Percentiles rank a stretch among this genome's conserved stretches.
phyloP scores from a whole-genome alignment of 345 rosid genomes.

The Conringia planisiliqua region DNA sequence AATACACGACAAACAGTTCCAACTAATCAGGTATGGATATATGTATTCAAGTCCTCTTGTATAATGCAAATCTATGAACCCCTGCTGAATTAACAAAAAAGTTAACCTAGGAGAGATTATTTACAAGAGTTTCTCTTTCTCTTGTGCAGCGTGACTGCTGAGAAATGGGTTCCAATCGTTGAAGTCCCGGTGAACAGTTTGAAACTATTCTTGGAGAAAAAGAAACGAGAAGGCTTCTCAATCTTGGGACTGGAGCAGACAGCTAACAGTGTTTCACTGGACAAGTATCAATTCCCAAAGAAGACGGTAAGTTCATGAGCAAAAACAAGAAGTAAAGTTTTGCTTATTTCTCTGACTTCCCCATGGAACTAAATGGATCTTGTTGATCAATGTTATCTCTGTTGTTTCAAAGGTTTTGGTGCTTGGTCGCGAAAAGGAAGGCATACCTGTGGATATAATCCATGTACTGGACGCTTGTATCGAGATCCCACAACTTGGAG shows the following conservation, averaged over 20 bases:
- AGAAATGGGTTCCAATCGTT: conserved; percentile 90
- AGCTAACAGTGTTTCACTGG: conserved; percentile 78
- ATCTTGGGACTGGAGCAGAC: conserved; percentile 94
- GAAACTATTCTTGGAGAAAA: conserved; percentile 71
- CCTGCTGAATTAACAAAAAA: background rate
- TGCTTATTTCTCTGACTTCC: background rate
- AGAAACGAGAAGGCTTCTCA: conserved; percentile 86
- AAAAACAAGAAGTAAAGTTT: background rate
- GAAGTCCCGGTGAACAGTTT: conserved; percentile 84
- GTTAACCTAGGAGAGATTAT: background rate
- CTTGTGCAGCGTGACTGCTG: conserved; percentile 80
- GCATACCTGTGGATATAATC: conserved; percentile 86
- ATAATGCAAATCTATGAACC: background rate
- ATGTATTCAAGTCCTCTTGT: background rate
- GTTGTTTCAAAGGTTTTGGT: conserved; percentile 65
- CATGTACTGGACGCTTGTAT: conserved; percentile 85
- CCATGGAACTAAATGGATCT: background rate
- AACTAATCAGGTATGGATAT: conserved; percentile 70
- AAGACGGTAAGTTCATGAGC: conserved; percentile 53
- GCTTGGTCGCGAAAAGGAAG: conserved; percentile 92
- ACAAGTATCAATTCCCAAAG: conserved; percentile 62
- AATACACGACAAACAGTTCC: conserved; percentile 82
- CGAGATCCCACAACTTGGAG: conserved; percentile 94
- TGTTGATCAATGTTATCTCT: background rate
- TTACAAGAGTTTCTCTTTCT: background rate